Base-by-base conservation (phyloP, 1,284 basidiomycete genomes). In the Rhodotorula sp. region DNA sequence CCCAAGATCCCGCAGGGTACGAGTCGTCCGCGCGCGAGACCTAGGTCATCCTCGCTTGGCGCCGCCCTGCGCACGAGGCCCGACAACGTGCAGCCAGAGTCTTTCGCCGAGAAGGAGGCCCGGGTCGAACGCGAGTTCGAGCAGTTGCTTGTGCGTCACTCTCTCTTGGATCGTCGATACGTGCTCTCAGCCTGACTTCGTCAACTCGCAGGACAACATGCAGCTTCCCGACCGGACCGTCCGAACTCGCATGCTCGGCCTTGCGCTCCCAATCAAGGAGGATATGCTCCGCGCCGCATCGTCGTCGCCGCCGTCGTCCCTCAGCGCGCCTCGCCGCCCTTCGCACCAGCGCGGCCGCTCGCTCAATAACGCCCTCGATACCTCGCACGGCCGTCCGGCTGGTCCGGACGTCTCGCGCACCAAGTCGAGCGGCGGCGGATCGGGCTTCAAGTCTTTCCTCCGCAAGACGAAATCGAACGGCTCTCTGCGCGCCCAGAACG, bases 51-150 rank as follows among this genome's bases (percentile, higher is more conserved):
- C 10, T 67, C 67, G 1, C 45, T 74, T 13, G 73, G 73, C 1
- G 62, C 61, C 0, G 73, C 62, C 3, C 54, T 68, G 7, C 56
- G 61, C 23, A 50, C 67, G 42, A 45, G 57, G 7, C 67, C 66
- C 27, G 49, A 16, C 7, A 23, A 52, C 21, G 46, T 58, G 16
- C 7, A 42, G 34, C 10, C 19, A 12, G 74, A 76, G 60, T 59
- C 64, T 34, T 16, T 45, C 3, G 49, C 66, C 42, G 60, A 71
- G 46, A 71, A 68, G 53, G 46, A 44, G 21, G 1, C 0, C 14
- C 17, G 75, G 46, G 46, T 76, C 21, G 75, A 74, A 34, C 25
- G 23, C 10, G 75, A 65, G 8, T 76, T 76, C n/a, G 73, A 62
- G 41, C 27, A 48, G 34, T 46, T 76, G 10, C 55, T 76, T 4